Base-by-base conservation (phyloP, 768 basidiomycete genomes). In the Boletus huronensis region DNA sequence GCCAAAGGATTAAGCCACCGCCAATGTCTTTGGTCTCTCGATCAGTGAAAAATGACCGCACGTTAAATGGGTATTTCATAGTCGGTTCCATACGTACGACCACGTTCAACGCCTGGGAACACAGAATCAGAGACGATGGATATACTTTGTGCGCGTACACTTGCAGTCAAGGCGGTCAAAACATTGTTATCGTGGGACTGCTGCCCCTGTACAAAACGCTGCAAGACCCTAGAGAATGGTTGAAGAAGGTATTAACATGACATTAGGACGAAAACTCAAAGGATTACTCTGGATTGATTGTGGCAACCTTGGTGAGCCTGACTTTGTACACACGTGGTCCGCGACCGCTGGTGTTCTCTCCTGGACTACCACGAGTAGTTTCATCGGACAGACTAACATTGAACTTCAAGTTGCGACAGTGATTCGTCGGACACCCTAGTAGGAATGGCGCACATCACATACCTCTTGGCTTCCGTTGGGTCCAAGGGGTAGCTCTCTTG, bases 61-160 rank as follows among this genome's bases (percentile, higher is more conserved):
- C 79, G 49, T 89, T 86, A 75, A 84, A 88, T 0, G 89, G 87
- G 52, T 84, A 82, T 19, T 77, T 76, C 64, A 82, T 66, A 2
- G 80, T 85, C 0, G 90, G 90, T 50, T 82, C 80, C 85, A 88
- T 88, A 0, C 89, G 80, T 16, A 92, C 77, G 11, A 84, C 84
- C 4, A 90, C 84, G 55, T 92, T 91, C 45, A 86, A 65, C 0
- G 87, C 85, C 87, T 89, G 48, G 26, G 38, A 51, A 54, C 10
- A 38, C 29, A 28, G 17, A 39, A 17, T 43, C 29, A 59, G 46
- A 29, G 32, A 46, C 25, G n/a, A 23, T 17, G 41, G 45, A 21
- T 31, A 40, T 36, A 10, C 38, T 14, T 44, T 42, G 13, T 3
- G 35, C 45, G 23, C 62, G 23, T 17, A 39, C 25, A 38, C 76